Evolutionary conservation across 768 basidiomycete genomes (phyloP).

Genomic region (Plicaturopsis crispa): DNA sequence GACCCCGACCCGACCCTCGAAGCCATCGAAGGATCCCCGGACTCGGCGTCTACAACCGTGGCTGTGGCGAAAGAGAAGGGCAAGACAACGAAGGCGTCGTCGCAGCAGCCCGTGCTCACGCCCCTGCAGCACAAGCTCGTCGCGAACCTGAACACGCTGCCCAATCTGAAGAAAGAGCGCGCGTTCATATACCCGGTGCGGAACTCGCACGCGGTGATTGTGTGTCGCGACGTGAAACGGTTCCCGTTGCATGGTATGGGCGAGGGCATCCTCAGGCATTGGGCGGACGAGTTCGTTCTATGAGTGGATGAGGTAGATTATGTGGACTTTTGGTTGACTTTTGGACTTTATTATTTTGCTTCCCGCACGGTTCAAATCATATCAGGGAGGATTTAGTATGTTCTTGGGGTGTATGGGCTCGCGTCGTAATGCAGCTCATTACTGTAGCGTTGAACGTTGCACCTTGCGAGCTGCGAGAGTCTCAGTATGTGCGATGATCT

Average conservation of each 20-base stretch:
- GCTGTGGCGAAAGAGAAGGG: conserved; percentile 1
- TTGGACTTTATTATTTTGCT: not conserved
- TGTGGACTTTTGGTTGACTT: not conserved
- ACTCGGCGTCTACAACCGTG: not conserved
- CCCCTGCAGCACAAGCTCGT: conserved; percentile 51
- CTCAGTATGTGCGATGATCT: no score
- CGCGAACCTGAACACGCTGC: conserved; percentile 56
- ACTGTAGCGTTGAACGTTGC: no score
- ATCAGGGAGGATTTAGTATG: no score
- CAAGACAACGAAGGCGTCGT: no score
- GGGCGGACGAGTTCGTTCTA: conserved; percentile 55
- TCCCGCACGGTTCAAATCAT: no score
- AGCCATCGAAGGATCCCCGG: conserved; percentile 1
- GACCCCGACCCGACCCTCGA: conserved; percentile 22
- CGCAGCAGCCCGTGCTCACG: conserved; percentile 40
- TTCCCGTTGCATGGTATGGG: conserved; percentile 54
- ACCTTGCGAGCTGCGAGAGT: no score
- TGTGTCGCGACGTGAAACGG: conserved; percentile 57
- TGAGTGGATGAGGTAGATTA: conserved; percentile 11
- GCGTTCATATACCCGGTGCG: conserved; percentile 51
- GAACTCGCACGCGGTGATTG: conserved; percentile 68
- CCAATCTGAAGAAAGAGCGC: conserved; percentile 59
- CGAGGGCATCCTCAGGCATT: conserved; percentile 61
- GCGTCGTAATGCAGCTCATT: no score
- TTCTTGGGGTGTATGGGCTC: no score